Percentiles rank a stretch among this genome's conserved stretches.
These are phyloP conservation scores for Kluyveromyces sp. DNA, from an alignment of 1,139 yeast genomes.

Conservation along the genomic window DNA sequence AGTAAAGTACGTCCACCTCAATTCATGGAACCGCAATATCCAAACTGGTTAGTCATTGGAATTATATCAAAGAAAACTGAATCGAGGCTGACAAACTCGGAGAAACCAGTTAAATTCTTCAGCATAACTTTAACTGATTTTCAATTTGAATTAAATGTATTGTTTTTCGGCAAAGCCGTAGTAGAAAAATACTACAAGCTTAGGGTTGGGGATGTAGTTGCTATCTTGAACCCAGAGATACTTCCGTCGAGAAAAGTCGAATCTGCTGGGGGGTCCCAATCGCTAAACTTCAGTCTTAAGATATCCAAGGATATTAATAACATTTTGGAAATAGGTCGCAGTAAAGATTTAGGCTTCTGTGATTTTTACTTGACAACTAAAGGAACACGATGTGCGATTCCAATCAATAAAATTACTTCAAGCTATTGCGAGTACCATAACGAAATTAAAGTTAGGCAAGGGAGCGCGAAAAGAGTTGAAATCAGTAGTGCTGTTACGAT, in stretches of 20 bases:
- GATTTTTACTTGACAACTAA: constrained; percentile 36
- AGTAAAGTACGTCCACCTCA: constrained; percentile 64
- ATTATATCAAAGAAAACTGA: constrained; percentile 52
- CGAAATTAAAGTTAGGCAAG: constrained; percentile 47
- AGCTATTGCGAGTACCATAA: constrained; percentile 66
- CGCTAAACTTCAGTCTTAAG: constrained; percentile 48
- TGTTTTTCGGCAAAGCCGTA: constrained; percentile 55
- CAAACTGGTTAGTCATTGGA: constrained; percentile 73
- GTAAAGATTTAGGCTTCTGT: constrained; percentile 69
- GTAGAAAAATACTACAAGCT: constrained; percentile 67
- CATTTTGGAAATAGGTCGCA: constrained; percentile 63
- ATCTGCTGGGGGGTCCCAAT: not conserved
- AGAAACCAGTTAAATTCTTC: constrained; percentile 45
- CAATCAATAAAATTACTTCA: constrained; percentile 46
- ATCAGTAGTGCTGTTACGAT: constrained; percentile 52
- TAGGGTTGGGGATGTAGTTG: constrained; percentile 64
- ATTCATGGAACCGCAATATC: constrained; percentile 57
- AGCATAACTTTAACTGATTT: constrained; percentile 64
- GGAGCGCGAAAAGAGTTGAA: constrained; percentile 62
- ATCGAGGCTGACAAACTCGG: constrained; percentile 39
- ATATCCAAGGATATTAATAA: constrained; percentile 44
- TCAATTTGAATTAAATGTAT: constrained; percentile 46
- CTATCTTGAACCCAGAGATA: constrained; percentile 66
- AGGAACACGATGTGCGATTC: constrained; percentile 47
- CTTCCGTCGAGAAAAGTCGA: constrained; percentile 33